These are phyloP conservation scores for Metschnikowia orientalis DNA, from an alignment of 805 yeast genomes.

Conservation along the genomic window DNA sequence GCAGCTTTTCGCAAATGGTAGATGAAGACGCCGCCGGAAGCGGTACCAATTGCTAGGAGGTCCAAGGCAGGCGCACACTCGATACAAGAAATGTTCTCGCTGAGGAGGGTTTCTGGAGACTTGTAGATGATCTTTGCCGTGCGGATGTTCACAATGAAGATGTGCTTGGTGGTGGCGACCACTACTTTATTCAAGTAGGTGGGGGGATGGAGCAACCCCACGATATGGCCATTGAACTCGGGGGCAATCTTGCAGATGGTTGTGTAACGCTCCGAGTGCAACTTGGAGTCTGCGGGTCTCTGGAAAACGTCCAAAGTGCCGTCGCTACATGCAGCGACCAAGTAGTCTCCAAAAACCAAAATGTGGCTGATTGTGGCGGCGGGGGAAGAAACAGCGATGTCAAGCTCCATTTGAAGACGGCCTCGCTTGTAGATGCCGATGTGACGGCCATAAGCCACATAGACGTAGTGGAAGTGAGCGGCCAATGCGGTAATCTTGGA, in stretches of 20 bases:
- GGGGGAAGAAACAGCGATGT: constrained; percentile 12
- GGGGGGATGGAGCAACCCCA: constrained; percentile 74
- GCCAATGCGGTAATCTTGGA: constrained; percentile 64
- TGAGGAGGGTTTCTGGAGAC: constrained; percentile 45
- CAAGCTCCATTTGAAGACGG: constrained; percentile 40
- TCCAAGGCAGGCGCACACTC: constrained; percentile 87
- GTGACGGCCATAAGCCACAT: constrained; percentile 65
- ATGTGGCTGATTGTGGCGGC: constrained; percentile 44
- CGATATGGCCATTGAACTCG: constrained; percentile 65
- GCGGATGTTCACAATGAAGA: constrained; percentile 67
- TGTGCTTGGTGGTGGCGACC: constrained; percentile 64
- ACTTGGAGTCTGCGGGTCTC: constrained; percentile 40
- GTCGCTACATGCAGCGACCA: constrained; percentile 48
- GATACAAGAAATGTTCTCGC: constrained; percentile 57
- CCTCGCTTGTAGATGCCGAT: constrained; percentile 86
- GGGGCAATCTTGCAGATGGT: constrained; percentile 48
- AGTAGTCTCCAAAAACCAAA: constrained; percentile 70
- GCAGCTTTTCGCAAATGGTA: constrained; percentile 66
- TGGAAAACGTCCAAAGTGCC: constrained; percentile 52
- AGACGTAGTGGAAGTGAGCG: constrained; percentile 82
- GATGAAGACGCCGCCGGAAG: constrained; percentile 60
- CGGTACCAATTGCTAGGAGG: constrained; percentile 71
- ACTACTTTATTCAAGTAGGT: constrained; percentile 88
- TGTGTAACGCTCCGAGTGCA: constrained; percentile 65
- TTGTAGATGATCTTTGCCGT: constrained; percentile 69